Evolutionary conservation across 768 basidiomycete species (phyloP), one percentile per base, ranked within the genome.

Genomic region (Grammothele lineata): DNA sequence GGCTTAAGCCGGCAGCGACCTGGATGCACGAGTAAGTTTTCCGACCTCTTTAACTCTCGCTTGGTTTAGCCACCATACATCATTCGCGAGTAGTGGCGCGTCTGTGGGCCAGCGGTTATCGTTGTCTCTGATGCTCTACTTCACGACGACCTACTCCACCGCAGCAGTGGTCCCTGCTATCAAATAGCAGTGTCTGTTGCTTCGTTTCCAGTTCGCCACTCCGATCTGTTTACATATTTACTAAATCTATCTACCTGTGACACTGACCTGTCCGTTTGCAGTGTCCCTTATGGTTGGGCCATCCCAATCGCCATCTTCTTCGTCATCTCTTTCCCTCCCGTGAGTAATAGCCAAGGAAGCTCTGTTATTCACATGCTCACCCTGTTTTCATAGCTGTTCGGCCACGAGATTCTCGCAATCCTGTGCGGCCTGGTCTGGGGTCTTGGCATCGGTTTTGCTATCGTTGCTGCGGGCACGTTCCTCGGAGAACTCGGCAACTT

Each of bases 341-440:
- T 69, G 34, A 50, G 61, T 51, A n/a, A n/a, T n/a, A n/a, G n/a
- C n/a, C n/a, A n/a, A n/a, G n/a, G n/a, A n/a, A n/a, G n/a, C 15
- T 4, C 21, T 15, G 19, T 8, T n/a, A 15, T 37, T 21, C 40
- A 1, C 55, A 32, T 30, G 4, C 37, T 40, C 44, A 73, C 65
- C 17, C n/a, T 27, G 5, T 22, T 37, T 14, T 10, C 36, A 38
- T 56, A 88, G 77, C 77, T 95, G 15, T 93, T 93, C 58, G 93
- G 93, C 5, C 92, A 95, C 53, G 93, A 95, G 73, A 87, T 95
- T 46, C 73, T 95, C 33, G 88, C 89, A 19, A 77, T 94, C 27
- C 71, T 95, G 6, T 92, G 90, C 57, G 93, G 93, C 15, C 64
- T 95, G 26, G 88, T 95, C 2, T 96, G 91, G 90, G 92, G 90